Percentiles rank a stretch among this genome's conserved stretches.
Conservation (phyloP, 768 basidiomycete species). For the Auricularia sp. region DNA sequence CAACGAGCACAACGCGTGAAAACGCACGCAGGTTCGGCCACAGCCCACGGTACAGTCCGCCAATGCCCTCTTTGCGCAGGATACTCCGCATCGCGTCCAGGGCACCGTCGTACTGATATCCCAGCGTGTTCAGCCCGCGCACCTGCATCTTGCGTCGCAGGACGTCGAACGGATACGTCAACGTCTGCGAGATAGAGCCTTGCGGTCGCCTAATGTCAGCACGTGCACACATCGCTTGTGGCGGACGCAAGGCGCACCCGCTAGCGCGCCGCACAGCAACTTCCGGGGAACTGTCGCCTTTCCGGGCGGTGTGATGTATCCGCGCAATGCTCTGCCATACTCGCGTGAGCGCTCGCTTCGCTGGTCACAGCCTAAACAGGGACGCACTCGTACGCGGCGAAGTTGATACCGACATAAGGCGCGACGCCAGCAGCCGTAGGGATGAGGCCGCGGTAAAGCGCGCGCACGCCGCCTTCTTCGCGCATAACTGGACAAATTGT, state of each 20-base stretch:
- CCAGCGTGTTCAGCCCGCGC: constrained; percentile 56
- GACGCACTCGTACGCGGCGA: constrained; percentile 72
- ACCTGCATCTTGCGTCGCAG: constrained; percentile 94
- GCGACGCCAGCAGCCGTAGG: constrained; percentile 85
- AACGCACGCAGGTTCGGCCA: constrained; percentile 82
- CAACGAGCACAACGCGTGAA: constrained; percentile 3
- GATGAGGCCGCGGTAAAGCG: constrained; percentile 74
- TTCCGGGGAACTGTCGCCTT: constrained; percentile 60
- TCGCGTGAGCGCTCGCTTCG: not conserved
- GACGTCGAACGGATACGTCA: constrained; percentile 95
- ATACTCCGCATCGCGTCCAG: constrained; percentile 66
- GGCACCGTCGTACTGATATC: constrained; percentile 68
- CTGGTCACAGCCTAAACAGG: not conserved
- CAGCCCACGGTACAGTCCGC: constrained; percentile 72
- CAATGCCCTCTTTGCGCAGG: constrained; percentile 59
- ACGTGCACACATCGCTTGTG: not conserved
- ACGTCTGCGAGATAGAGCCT: constrained; percentile 86
- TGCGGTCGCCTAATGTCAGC: constrained; percentile 10
- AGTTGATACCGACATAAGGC: constrained; percentile 72
- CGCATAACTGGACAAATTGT: constrained; percentile 44
- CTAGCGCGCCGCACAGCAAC: constrained; percentile 75
- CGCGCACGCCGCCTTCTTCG: constrained; percentile 86
- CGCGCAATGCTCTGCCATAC: constrained; percentile 37
- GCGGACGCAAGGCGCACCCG: constrained; percentile 37
- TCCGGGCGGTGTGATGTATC: constrained; percentile 71